Base-by-base conservation (phyloP, 164 flowering plant genomes). In the Piper longum region DNA sequence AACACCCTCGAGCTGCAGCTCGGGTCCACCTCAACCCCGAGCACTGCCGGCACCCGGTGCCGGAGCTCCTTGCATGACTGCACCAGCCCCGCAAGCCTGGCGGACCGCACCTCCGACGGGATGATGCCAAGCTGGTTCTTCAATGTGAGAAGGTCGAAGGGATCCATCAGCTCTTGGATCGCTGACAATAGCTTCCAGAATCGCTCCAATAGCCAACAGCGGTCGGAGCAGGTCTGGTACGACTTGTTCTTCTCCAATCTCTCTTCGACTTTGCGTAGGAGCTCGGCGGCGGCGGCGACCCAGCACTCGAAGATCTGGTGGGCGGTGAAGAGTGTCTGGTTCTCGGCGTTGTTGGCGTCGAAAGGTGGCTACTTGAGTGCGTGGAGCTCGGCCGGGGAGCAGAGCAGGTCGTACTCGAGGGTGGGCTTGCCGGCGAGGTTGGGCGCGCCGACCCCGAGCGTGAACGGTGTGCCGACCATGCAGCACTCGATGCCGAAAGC, bases 1-100 rank as follows among this genome's bases (percentile, higher is more conserved):
- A 85, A 89, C 6, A 92, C 64, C 67, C 89, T 77, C n/a, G 98
- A 96, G n/a, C 98, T 93, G 3, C 96, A 96, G 39, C 44, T 86
- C 0, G 96, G 98, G 65, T 92, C 98, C 61, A 80, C 98, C 78
- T 87, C 96, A 14, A 87, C 98, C 7, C 73, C 93, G 39, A 92
- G 43, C 0, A 92, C 76, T 18, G n/a, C 48, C 56, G 98, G 98
- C 7, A 92, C 98, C 61, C 70, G 83, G 64, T 86, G 89, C 72
- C 67, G 83, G 78, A 92, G 70, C 2, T 89, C 91, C 68, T 79
- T 87, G 39, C 84, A 85, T 4, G 59, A 48, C 67, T 59, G 73
- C 61, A 89, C 78, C 7, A 87, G 66, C 13, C 76, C 93, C 13
- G 81, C 71, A 61, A 89, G 63, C 0, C 76, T 80, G 17, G 57